Evolutionary conservation across 1,284 basidiomycete species (phyloP).

Genomic region (Hemileia vastatrix): DNA sequence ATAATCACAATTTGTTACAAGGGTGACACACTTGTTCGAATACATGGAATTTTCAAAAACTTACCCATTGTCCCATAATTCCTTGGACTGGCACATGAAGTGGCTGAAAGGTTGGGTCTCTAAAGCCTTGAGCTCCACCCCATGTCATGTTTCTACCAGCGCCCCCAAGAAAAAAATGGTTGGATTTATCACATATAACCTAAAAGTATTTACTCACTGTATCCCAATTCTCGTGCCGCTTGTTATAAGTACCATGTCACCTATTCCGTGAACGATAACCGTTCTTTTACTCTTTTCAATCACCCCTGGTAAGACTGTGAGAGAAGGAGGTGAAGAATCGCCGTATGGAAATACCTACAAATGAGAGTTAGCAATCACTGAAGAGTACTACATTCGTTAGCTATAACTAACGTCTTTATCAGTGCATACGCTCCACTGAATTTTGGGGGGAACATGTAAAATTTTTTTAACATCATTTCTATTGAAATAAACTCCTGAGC

Average conservation of each 20-base stretch:
- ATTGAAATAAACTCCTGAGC: no score
- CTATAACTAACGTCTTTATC: background rate
- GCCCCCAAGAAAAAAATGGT: no score
- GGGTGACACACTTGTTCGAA: no score
- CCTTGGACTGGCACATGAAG: no score
- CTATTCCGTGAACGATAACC: constrained; percentile 3
- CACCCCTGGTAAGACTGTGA: background rate
- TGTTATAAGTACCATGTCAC: background rate
- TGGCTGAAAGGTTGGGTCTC: no score
- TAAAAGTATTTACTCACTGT: constrained; percentile 10
- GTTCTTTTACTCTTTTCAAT: constrained; percentile 11
- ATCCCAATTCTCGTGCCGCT: background rate
- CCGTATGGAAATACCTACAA: constrained; percentile 5
- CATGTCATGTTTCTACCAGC: no score
- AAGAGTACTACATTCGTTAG: background rate
- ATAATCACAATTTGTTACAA: no score
- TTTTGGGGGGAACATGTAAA: constrained; percentile 1
- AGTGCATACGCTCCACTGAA: constrained; percentile 5
- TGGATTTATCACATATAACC: no score
- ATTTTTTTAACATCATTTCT: constrained; percentile 9
- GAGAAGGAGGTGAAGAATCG: constrained; percentile 6
- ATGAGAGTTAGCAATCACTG: constrained; percentile 7
- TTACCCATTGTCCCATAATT: no score
- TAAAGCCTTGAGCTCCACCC: no score
- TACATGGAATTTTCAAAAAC: no score